Evolutionary conservation across 768 basidiomycete species (phyloP).

Genomic region (Calocybe cyanea): DNA sequence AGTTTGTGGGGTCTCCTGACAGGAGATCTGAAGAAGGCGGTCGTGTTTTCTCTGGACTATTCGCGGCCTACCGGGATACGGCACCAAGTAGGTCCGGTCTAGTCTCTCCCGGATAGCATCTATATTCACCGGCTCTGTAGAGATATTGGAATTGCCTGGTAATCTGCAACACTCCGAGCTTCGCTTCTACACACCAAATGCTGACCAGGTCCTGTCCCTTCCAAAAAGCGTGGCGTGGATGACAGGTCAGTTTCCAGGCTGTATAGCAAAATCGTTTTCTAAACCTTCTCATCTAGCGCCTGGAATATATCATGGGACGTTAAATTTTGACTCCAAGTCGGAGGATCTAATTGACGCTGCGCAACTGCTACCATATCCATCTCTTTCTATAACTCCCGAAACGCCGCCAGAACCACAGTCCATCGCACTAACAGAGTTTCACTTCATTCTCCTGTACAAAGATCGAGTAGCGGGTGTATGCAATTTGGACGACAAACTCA

Average conservation of each 20-base stretch:
- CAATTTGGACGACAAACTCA: constrained; percentile 71
- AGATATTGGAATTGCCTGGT: constrained; percentile 89
- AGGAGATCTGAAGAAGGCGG: constrained; percentile 71
- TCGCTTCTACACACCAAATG: constrained; percentile 70
- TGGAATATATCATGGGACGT: constrained; percentile 82
- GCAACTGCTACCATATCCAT: constrained; percentile 76
- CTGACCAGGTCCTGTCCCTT: constrained; percentile 64
- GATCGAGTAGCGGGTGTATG: constrained; percentile 78
- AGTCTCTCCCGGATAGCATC: background rate
- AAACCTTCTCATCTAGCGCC: constrained; percentile 48
- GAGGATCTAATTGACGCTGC: constrained; percentile 78
- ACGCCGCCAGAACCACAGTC: constrained; percentile 58
- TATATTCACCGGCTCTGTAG: constrained; percentile 32
- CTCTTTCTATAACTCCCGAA: constrained; percentile 25
- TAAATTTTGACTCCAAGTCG: constrained; percentile 64
- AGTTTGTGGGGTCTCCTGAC: constrained; percentile 72
- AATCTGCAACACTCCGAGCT: constrained; percentile 72
- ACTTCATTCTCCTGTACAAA: constrained; percentile 81
- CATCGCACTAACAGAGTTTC: constrained; percentile 86
- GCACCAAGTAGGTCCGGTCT: constrained; percentile 61
- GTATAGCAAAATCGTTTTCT: background rate
- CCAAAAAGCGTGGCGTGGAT: constrained; percentile 87
- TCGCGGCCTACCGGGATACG: constrained; percentile 68
- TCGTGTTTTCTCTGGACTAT: constrained; percentile 70
- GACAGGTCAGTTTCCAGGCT: constrained; percentile 58